Evolutionary conservation across 371 early-diverging fungal genomes (phyloP), one percentile per base, ranked within the genome.

Genomic region (Mucor saturninus): DNA sequence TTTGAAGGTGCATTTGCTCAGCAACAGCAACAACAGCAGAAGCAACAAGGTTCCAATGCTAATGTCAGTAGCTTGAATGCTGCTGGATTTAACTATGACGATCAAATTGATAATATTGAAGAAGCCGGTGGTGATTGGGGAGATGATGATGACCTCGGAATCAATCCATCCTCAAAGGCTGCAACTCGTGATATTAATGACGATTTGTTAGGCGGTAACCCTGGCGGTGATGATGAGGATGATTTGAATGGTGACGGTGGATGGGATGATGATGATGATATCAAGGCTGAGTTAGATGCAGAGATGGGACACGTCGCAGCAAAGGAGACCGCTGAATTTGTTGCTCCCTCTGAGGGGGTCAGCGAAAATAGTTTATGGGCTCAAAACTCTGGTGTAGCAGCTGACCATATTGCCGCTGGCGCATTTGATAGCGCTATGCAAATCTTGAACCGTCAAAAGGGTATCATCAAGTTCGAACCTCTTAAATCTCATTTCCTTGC

Each of bases 381-480:
- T 35, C 92, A 92, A 64, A 93, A 91, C 78, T 94, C 94, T 3
- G 80, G 80, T 26, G 74, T 93, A 50, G 92, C 96, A 9, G 91
- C 86, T 0, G 95, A 95, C 74, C 96, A 97, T 72, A 87, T 96
- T 64, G 95, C 95, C 0, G 95, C 96, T 5, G 98, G 98, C 50
- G 83, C 91, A 5, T 96, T 95, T 73, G 96, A 95, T 61, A 87
- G 87, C 35, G 98, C 96, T 8, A 95, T 98, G 95, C 90, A 92
- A 83, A 77, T 94, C 38, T 78, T 97, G 50, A 92, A 93, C 72
- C 87, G 91, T 38, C 96, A 96, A 81, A 86, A 87, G 15, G 95
- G 97, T 29, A 88, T 91, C 63, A 86, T 89, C 54, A 91, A 93
- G 74, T 97, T 97, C 84, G 91, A 86, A 38, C 93, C 95, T 4